These are phyloP conservation scores for Trichoderma semiorbis DNA, from an alignment of 2,329 filamentous ascomycete species.

Conservation along the genomic window DNA sequence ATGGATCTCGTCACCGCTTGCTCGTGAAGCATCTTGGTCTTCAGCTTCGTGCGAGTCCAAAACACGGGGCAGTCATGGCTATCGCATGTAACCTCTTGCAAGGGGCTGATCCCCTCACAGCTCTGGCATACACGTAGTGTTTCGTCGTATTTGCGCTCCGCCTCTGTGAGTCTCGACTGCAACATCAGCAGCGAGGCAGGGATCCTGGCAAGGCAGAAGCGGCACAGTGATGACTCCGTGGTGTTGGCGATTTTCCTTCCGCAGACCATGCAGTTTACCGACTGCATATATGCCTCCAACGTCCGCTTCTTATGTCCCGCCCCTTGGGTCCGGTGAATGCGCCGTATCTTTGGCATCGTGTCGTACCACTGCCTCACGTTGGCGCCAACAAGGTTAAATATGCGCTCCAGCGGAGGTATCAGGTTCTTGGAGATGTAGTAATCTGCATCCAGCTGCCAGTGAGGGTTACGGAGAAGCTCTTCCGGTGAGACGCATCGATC, in stretches of 20 bases:
- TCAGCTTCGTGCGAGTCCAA: conserved; percentile 69
- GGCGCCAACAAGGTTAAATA: conserved; percentile 93
- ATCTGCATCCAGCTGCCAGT: conserved; percentile 82
- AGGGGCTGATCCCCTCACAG: conserved; percentile 69
- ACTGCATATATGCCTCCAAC: conserved; percentile 90
- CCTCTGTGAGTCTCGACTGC: conserved; percentile 55
- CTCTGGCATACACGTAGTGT: conserved; percentile 71
- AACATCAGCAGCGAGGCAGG: conserved; percentile 63
- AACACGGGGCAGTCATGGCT: conserved; percentile 92
- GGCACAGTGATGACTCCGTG: conserved; percentile 49
- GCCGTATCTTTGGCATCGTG: conserved; percentile 90
- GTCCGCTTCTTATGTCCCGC: conserved; percentile 56
- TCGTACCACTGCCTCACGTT: conserved; percentile 91
- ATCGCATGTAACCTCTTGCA: conserved; percentile 81
- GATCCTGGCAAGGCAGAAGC: conserved; percentile 50
- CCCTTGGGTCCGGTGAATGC: conserved; percentile 47
- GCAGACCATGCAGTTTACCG: conserved; percentile 76
- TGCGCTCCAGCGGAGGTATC: conserved; percentile 90
- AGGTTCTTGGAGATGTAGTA: conserved; percentile 97
- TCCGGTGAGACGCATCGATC: conserved; percentile 91
- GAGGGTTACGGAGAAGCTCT: conserved; percentile 69
- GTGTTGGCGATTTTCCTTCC: conserved; percentile 29
- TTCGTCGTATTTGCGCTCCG: conserved; percentile 62
- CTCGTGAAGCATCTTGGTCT: conserved; percentile 43
- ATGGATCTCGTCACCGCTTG: conserved; percentile 32